phyloP scores from a whole-genome alignment of 2,329 filamentous ascomycete species.

The Chrysosporium queenslandicum region DNA sequence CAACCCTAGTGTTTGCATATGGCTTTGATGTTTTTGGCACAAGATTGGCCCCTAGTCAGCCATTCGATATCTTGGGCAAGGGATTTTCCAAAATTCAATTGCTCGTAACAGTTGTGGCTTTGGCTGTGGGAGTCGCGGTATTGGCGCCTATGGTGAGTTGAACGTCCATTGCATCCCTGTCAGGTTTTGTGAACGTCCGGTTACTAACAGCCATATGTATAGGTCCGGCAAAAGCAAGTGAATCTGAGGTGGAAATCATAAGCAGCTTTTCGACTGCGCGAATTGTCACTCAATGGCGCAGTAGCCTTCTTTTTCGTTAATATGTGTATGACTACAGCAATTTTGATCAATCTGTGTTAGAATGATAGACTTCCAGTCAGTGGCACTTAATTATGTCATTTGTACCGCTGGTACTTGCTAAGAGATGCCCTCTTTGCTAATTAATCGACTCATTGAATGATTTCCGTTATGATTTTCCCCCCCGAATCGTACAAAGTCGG shows the following conservation, averaged over 20 bases:
- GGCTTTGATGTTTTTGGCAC: slow-evolving; percentile 84
- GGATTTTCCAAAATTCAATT: slow-evolving; percentile 88
- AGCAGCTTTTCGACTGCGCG: neutral
- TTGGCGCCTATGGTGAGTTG: slow-evolving; percentile 72
- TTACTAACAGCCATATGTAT: slow-evolving; percentile 3
- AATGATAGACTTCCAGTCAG: neutral
- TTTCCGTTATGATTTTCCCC: too few relatives aligned
- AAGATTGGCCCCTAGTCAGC: slow-evolving; percentile 71
- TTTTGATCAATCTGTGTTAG: neutral
- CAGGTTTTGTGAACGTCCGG: neutral
- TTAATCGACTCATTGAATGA: too few relatives aligned
- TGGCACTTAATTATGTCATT: neutral
- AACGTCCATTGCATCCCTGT: slow-evolving; percentile 4
- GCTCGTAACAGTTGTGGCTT: slow-evolving; percentile 68
- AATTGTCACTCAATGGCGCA: too few relatives aligned
- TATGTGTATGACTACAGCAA: neutral
- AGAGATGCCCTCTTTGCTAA: neutral
- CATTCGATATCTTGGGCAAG: slow-evolving; percentile 87
- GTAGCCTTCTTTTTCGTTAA: neutral
- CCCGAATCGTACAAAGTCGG: too few relatives aligned
- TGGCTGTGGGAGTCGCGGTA: slow-evolving; percentile 64
- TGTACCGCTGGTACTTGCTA: neutral
- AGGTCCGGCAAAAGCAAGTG: slow-evolving; percentile 45
- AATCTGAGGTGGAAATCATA: slow-evolving; percentile 26
- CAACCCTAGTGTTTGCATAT: slow-evolving; percentile 77